Conservation (phyloP, 768 basidiomycete genomes). For the Boletus barrowsii region DNA sequence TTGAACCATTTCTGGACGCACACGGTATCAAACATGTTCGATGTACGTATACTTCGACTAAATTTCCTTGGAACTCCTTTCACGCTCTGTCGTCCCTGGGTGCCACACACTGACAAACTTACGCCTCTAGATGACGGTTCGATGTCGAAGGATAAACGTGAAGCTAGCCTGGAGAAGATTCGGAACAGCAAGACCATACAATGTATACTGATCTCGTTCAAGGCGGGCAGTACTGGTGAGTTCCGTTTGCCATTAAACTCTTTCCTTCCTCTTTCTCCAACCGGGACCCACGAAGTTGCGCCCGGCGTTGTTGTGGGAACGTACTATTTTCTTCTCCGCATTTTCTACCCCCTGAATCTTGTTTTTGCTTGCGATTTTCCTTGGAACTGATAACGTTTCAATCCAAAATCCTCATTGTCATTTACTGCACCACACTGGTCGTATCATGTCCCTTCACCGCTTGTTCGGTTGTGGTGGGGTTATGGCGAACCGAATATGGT, state of each 20-base stretch:
- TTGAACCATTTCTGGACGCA: constrained; percentile 78
- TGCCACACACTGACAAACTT: constrained; percentile 2
- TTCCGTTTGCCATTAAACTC: background rate
- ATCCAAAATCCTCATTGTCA: background rate
- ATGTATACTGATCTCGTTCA: constrained; percentile 94
- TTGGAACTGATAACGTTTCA: constrained; percentile 12
- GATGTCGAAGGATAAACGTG: constrained; percentile 75
- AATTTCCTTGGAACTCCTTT: background rate
- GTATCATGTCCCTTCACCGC: background rate
- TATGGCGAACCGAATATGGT: background rate
- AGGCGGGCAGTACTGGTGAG: constrained; percentile 89
- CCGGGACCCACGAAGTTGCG: background rate
- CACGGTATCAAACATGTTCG: constrained; percentile 71
- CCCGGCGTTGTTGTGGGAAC: background rate
- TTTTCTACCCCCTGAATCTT: background rate
- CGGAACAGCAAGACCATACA: constrained; percentile 51
- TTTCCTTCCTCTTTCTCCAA: background rate
- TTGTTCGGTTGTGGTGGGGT: constrained; percentile 2
- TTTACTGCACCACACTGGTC: background rate
- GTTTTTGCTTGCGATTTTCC: background rate
- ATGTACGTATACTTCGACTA: constrained; percentile 55
- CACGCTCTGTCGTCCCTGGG: background rate
- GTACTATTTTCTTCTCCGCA: background rate
- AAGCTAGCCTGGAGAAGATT: constrained; percentile 72
- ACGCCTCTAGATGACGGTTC: constrained; percentile 74